Evolutionary conservation across 192 early-diverging fungal genomes (phyloP), one percentile per base, ranked within the genome.

Genomic region (Coemansia sp.): DNA sequence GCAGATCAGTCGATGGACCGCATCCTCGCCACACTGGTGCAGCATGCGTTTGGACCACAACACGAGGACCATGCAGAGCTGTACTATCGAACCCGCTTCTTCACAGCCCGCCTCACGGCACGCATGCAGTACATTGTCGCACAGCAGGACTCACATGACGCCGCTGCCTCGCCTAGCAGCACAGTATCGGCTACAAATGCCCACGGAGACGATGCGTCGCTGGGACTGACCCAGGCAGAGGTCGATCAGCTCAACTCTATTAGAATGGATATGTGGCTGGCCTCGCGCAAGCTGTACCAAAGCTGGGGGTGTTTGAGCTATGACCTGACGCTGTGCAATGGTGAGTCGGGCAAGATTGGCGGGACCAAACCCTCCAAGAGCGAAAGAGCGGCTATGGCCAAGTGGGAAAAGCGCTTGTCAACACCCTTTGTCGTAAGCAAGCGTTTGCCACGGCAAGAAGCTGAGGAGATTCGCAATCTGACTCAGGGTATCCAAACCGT

Each of bases 31-130:
- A 31, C 64, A 27, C 74, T 81, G 6, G 79, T 76, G 15, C 60
- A 70, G 27, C 74, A 71, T 29, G 66, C 79, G 3, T 81, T 81
- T 53, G 74, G 66, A 15, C 79, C 79, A 5, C 70, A 64, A 33
- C 62, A 55, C 47, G 53, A 57, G 5, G 74, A 68, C 58, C 79
- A 76, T 16, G 68, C 70, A 0, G 68, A 72, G n/a, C 13, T 62
- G 20, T 81, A 81, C 61, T 81, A 81, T 62, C 55, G 70, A 22
- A 73, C 79, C 7, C 70, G 79, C 49, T 81, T 81, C 58, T 81
- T 81, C 47, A 69, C 79, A 13, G 70, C 79, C 12, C 79, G 70
- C 38, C 57, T 81, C 39, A 74, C 76, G 24, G 71, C 79, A 16
- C 79, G 74, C 44, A 73, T 81, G 79, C 74, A 66, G 55, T 71